Percentiles rank a stretch among this genome's conserved stretches.
phyloP scores from a whole-genome alignment of 1,284 basidiomycete species.

The Ustilago tritici region DNA sequence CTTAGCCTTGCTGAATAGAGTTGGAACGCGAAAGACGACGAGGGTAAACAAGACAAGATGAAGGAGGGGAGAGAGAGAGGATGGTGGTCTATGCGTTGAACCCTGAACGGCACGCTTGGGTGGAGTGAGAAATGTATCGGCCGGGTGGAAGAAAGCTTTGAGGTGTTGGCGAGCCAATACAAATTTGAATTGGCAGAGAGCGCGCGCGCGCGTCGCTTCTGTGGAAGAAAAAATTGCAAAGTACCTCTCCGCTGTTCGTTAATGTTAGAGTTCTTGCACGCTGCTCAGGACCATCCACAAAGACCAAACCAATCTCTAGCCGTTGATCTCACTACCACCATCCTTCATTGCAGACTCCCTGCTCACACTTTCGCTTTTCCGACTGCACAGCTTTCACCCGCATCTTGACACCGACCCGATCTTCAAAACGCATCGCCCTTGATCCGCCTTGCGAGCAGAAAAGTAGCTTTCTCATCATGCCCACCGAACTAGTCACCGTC shows the following conservation, averaged over 20 bases:
- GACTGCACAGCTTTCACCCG: not conserved
- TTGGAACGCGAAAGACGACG: too few relatives aligned
- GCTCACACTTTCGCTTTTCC: not conserved
- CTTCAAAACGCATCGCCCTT: not conserved
- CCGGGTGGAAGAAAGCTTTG: constrained; percentile 41
- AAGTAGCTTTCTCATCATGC: constrained; percentile 34
- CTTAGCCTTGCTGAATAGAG: not conserved
- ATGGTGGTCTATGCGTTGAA: constrained; percentile 22
- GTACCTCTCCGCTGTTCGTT: not conserved
- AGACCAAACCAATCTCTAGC: not conserved
- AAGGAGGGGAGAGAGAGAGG: not conserved
- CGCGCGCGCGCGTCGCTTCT: not conserved
- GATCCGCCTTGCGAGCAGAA: too few relatives aligned
- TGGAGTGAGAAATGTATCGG: constrained; percentile 16
- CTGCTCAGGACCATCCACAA: constrained; percentile 1
- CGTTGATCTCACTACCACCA: not conserved
- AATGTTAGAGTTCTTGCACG: not conserved
- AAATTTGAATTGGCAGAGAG: not conserved
- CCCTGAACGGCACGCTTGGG: constrained; percentile 5
- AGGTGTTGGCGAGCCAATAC: constrained; percentile 1
- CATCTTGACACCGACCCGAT: not conserved
- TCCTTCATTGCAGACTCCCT: not conserved
- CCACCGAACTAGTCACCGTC: constrained; percentile 64
- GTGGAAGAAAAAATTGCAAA: constrained; percentile 2
- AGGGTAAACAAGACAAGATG: not conserved